Conservation (phyloP, 257 asterid genomes). For the Henckelia pumila region DNA sequence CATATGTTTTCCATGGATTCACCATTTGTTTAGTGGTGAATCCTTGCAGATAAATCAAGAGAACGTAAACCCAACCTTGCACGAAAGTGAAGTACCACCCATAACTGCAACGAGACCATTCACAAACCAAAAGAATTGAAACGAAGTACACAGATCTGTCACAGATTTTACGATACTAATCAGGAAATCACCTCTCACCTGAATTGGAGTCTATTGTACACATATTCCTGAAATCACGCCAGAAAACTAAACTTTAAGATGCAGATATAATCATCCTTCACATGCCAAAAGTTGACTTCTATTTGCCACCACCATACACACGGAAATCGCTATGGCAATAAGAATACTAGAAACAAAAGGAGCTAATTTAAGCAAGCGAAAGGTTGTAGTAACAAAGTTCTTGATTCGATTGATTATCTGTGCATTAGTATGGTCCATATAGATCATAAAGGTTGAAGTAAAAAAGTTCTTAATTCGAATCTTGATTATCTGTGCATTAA, state of each 20-base stretch:
- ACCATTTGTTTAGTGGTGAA: constrained; percentile 42
- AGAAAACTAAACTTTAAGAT: background rate
- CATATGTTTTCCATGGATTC: too few relatives aligned
- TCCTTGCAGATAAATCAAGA: constrained; percentile 42
- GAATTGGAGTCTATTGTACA: constrained; percentile 54
- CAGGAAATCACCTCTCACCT: constrained; percentile 28
- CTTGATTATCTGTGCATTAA: background rate
- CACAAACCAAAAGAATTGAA: background rate
- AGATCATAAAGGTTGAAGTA: background rate
- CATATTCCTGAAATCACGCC: constrained; percentile 40
- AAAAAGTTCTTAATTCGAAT: too few relatives aligned
- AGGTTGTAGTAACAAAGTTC: background rate
- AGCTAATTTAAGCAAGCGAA: background rate
- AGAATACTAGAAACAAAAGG: background rate
- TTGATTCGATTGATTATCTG: background rate
- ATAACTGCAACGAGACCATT: constrained; percentile 30
- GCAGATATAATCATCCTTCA: background rate
- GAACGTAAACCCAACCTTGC: constrained; percentile 49
- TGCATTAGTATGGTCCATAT: too few relatives aligned
- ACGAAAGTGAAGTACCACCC: constrained; percentile 60
- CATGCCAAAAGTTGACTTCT: too few relatives aligned
- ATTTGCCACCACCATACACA: background rate
- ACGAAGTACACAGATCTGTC: background rate
- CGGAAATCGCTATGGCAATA: background rate
- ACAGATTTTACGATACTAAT: background rate